Base-by-base conservation (phyloP, 768 basidiomycete genomes). In the Sistotremastrum niveocremeum region DNA sequence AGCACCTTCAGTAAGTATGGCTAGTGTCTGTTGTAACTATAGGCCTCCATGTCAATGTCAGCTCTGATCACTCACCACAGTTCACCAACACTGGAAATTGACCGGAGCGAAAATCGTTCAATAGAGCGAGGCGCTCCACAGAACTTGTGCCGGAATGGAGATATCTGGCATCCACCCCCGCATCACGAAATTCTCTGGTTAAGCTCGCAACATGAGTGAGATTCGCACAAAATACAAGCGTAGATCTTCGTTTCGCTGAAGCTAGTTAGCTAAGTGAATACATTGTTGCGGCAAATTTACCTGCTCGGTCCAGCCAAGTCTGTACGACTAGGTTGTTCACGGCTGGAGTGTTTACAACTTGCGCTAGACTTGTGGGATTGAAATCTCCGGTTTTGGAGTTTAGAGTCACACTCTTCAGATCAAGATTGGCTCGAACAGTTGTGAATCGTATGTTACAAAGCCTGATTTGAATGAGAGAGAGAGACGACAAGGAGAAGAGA, bases 201-300 rank as follows among this genome's bases (percentile, higher is more conserved):
- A 98, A 65, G 4, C 73, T 73, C 38, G 71, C 65, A 34, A 94
- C 84, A 60, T 98, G 94, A 0, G 76, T 70, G 1, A 94, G 60
- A 52, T 86, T 81, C 46, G 91, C 83, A 50, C 87, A 90, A 58
- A 98, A 97, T n/a, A 94, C 74, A 3, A 98, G 67, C 0, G 90
- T 95, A 2, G 93, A 93, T 61, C 79, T 81, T 41, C 93, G 76
- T 7, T 69, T 65, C 5, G 66, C 73, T 81, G 30, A 43, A 9
- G 6, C 12, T 44, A n/a, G 30, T 29, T 11, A 46, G 28, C 34
- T n/a, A 34, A 37, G 37, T 42, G 32, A 34, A 32, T n/a, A 48
- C 11, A 57, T 20, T 20, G 20, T 20, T 20, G 20, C 20, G 20
- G 20, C 20, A 20, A 20, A 20, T 73, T 45, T 61, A 89, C 89